Evolutionary conservation across 2,329 filamentous ascomycete genomes (phyloP), one percentile per base, ranked within the genome.

Genomic region (Cladosporium sphaerospermum): DNA sequence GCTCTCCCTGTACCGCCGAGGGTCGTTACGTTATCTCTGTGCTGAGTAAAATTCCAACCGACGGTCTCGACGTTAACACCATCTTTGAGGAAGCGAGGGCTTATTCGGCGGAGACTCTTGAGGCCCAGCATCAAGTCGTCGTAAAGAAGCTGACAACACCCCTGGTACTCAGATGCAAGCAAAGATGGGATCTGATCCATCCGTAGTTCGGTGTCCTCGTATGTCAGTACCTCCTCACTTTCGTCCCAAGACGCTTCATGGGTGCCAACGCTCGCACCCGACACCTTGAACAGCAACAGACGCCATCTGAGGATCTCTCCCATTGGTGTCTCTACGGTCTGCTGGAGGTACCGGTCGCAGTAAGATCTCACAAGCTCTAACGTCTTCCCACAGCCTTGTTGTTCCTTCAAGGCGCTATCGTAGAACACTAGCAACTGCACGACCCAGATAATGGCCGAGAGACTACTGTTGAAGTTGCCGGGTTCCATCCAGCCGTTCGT

Each of bases 251-350:
- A 28, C 16, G 47, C 53, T 31, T 55, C 36, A 32, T 52, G 46
- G 19, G 45, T 18, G 6, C 53, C 42, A 13, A 55, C 36, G 36
- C 46, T 51, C 13, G 51, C 18, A 19, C 52, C 41, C 11, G 50
- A 50, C 8, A 56, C 41, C n/a, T 42, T 40, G 33, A 56, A 56
- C 11, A 56, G 45, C 9, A 56, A 34, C 8, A 56, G 51, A 39
- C 51, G 54, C 54, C 45, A 56, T n/a, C 51, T 28, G 31, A 56
- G 51, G 28, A 56, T 53, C 45, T 56, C 50, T 19, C 50, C 52
- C 37, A 56, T 54, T 32, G 54, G 52, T 32, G 54, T 49, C n/a
- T 56, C 54, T 16, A 54, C 47, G 9, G 52, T 54, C 36, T 54
- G 52, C 23, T 51, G 43, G 9, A 54, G 42, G 31, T 47, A 52